Evolutionary conservation across 2,329 filamentous ascomycete genomes (phyloP).

Genomic region (Lasiodiplodia theobromae): DNA sequence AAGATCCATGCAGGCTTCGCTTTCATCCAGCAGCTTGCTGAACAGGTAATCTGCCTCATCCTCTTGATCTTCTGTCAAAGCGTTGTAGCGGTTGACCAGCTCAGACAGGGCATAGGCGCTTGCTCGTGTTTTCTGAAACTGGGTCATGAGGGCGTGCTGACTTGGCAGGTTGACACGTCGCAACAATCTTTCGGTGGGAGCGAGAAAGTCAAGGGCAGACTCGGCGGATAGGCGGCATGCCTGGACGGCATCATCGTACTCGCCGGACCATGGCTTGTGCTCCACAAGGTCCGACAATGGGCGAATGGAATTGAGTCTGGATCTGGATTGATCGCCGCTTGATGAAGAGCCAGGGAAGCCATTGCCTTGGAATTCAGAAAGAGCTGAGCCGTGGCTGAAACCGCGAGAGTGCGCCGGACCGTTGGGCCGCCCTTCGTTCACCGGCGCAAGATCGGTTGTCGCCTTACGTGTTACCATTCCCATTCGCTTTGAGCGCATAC

Average conservation of each 20-base stretch:
- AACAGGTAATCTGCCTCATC: slow-evolving; percentile 52
- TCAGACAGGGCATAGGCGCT: slow-evolving; percentile 56
- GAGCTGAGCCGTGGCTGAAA: slow-evolving; percentile 63
- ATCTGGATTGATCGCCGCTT: slow-evolving; percentile 14
- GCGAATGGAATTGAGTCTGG: slow-evolving; percentile 38
- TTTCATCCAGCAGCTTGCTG: slow-evolving; percentile 44
- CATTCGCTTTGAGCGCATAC: slow-evolving; percentile 64
- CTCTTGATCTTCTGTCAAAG: slow-evolving; percentile 58
- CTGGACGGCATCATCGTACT: slow-evolving; percentile 60
- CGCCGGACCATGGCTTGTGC: slow-evolving; percentile 57
- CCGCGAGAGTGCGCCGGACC: slow-evolving; percentile 63
- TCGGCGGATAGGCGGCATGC: slow-evolving; percentile 58
- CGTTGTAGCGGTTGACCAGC: slow-evolving; percentile 58
- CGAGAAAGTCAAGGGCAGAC: slow-evolving; percentile 33
- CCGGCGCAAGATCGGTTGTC: slow-evolving; percentile 59
- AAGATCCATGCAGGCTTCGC: slow-evolving; percentile 46
- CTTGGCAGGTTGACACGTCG: slow-evolving; percentile 24
- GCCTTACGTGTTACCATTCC: slow-evolving; percentile 51
- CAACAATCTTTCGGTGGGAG: slow-evolving; percentile 24
- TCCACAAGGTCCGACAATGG: slow-evolving; percentile 65
- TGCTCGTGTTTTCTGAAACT: slow-evolving; percentile 39
- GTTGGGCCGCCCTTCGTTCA: slow-evolving; percentile 60
- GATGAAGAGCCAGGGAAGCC: slow-evolving; percentile 9
- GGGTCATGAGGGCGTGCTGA: slow-evolving; percentile 52
- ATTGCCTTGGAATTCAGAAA: slow-evolving; percentile 35